Percentiles rank a stretch among this genome's conserved stretches.
These are phyloP conservation scores for Aquilaria sinensis DNA, from an alignment of 345 rosid genomes.

Conservation along the genomic window DNA sequence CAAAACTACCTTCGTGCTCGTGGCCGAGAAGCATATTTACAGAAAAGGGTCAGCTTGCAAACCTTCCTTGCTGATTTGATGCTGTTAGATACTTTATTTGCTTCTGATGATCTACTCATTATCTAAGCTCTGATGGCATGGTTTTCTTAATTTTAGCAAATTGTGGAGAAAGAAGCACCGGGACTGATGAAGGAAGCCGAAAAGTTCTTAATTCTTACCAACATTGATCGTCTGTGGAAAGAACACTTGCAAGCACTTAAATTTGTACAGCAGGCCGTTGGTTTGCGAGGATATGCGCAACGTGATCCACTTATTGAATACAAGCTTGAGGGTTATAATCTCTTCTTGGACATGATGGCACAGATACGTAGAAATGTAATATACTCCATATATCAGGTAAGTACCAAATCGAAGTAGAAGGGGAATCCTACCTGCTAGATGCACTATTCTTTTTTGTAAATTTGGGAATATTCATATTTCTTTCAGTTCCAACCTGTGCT, in stretches of 20 bases:
- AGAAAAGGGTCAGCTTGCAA: conserved; percentile 61
- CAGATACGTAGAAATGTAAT: conserved; percentile 93
- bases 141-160: conserved; percentile 31
- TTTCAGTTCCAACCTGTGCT: conserved; percentile 81
- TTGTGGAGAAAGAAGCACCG: conserved; percentile 78
- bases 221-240: conserved; percentile 94
- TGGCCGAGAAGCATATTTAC: conserved; percentile 88
- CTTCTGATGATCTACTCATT: too few relatives aligned
- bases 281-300: conserved; percentile 95
- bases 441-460: background rate
- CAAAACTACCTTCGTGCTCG: conserved; percentile 73
- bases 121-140: too few relatives aligned
- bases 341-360: conserved; percentile 97
- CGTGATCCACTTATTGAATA: conserved; percentile 96
- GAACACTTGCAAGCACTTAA: conserved; percentile 95
- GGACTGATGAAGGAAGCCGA: conserved; percentile 94
- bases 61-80: background rate
- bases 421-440: background rate
- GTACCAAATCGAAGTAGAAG: background rate
- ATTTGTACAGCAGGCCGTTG: conserved; percentile 95
- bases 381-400: conserved; percentile 93
- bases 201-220: conserved; percentile 79
- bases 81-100: background rate
- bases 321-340: conserved; percentile 95
- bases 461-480: background rate